phyloP scores from a whole-genome alignment of 345 rosid genomes.

The Conringia planisiliqua region DNA sequence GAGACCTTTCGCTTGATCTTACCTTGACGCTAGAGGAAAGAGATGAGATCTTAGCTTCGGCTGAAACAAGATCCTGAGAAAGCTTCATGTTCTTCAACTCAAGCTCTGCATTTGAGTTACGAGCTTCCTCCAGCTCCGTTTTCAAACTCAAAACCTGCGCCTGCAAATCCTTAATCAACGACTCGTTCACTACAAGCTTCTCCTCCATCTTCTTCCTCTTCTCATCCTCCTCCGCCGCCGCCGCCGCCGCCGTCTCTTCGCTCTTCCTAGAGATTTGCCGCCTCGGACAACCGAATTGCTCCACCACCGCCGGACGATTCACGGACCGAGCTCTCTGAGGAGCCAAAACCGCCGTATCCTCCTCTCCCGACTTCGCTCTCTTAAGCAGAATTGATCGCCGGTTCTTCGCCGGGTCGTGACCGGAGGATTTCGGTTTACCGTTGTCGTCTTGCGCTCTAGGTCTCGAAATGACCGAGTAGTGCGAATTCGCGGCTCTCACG shows the following conservation, averaged over 20 bases:
- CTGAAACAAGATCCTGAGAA: slow-evolving; percentile 55
- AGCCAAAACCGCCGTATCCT: slow-evolving; percentile 21
- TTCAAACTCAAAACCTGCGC: slow-evolving; percentile 47
- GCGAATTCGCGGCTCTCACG: slow-evolving; percentile 37
- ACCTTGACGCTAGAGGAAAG: slow-evolving; percentile 45
- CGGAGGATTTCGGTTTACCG: slow-evolving; percentile 43
- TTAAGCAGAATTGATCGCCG: slow-evolving; percentile 41
- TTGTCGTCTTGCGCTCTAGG: slow-evolving; percentile 24
- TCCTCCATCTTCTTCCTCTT: slow-evolving; percentile 45
- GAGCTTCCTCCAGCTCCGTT: slow-evolving; percentile 58
- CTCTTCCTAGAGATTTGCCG: slow-evolving; percentile 33
- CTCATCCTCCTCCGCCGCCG: slow-evolving; percentile 27
- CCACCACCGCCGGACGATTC: slow-evolving; percentile 37
- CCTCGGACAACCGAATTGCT: slow-evolving; percentile 57
- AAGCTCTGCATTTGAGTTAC: slow-evolving; percentile 48
- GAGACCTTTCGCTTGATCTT: background rate
- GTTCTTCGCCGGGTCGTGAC: slow-evolving; percentile 36
- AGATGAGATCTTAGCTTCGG: slow-evolving; percentile 57
- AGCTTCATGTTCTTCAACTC: slow-evolving; percentile 55
- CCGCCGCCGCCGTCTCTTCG: slow-evolving; percentile 20
- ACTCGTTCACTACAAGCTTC: slow-evolving; percentile 49
- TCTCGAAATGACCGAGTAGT: slow-evolving; percentile 37
- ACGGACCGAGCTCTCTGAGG: slow-evolving; percentile 36
- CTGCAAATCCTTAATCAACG: slow-evolving; percentile 58
- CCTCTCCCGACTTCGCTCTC: slow-evolving; percentile 49